Evolutionary conservation across 192 early-diverging fungal genomes (phyloP).

Genomic region (Dissophora globulifera): DNA sequence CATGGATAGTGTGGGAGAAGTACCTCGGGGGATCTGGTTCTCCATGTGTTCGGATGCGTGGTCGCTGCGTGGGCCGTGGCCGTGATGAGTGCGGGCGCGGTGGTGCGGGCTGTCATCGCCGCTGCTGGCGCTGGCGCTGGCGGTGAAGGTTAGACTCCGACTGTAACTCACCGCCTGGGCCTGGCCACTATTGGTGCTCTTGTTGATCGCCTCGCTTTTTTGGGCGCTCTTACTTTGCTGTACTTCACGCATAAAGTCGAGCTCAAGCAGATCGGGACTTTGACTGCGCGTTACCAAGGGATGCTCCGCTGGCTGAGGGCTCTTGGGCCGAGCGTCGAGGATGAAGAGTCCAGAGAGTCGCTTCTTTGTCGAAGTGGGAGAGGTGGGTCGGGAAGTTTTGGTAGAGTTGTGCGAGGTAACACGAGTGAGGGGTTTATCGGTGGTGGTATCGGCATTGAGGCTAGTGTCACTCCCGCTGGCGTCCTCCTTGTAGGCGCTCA

Average conservation of each 20-base stretch:
- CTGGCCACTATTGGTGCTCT: slow-evolving; percentile 5
- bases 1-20: slow-evolving; percentile 36
- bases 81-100: background rate
- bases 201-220: slow-evolving; percentile 11
- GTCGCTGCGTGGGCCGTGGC: background rate
- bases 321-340: background rate
- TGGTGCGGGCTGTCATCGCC: too few relatives aligned
- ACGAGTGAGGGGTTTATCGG: background rate
- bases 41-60: slow-evolving; percentile 37
- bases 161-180: too few relatives aligned
- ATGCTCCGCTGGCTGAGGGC: background rate
- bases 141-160: too few relatives aligned
- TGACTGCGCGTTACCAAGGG: too few relatives aligned
- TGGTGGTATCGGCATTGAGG: slow-evolving; percentile 2
- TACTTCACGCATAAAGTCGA: background rate
- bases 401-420: background rate
- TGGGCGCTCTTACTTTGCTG: slow-evolving; percentile 13
- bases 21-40: slow-evolving; percentile 37
- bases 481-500: slow-evolving; percentile 34
- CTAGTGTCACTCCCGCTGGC: slow-evolving; percentile 23
- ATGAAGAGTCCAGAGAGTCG: slow-evolving; percentile 31
- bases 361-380: too few relatives aligned
- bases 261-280: background rate
- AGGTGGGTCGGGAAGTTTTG: too few relatives aligned
- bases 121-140: too few relatives aligned